phyloP scores from a whole-genome alignment of 495 filamentous ascomycete genomes.

The Parathielavia hyrcaniae region DNA sequence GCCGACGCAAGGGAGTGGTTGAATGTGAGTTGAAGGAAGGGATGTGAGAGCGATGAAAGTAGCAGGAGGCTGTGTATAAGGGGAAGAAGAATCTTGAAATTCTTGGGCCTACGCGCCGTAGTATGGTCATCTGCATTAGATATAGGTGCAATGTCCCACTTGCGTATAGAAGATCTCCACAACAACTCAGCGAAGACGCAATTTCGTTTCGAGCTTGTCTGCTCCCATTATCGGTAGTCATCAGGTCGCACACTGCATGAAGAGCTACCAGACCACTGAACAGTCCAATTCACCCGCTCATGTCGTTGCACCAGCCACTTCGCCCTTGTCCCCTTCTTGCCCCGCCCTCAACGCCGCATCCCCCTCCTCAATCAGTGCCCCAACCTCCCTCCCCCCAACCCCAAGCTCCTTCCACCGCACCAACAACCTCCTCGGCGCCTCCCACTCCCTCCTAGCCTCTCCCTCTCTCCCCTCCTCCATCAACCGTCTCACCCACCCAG shows the following conservation, averaged over 20 bases:
- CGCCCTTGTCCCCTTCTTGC: neutral
- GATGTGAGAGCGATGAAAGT: neutral
- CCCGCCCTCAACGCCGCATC: slow-evolving; percentile 41
- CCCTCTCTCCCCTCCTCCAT: slow-evolving; percentile 53
- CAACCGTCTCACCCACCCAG: slow-evolving; percentile 56
- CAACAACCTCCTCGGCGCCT: slow-evolving; percentile 49
- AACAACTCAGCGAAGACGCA: too few relatives aligned
- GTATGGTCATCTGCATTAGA: too few relatives aligned
- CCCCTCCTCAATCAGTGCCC: slow-evolving; percentile 47
- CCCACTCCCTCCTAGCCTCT: slow-evolving; percentile 54
- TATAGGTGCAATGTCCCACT: too few relatives aligned
- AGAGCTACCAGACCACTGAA: neutral
- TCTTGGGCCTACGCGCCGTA: too few relatives aligned
- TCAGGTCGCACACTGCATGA: neutral
- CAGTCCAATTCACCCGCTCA: neutral
- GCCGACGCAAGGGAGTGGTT: slow-evolving; percentile 18
- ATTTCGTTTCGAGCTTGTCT: neutral
- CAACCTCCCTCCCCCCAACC: slow-evolving; percentile 45
- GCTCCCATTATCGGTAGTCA: neutral
- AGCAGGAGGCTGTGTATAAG: too few relatives aligned
- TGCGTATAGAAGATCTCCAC: too few relatives aligned
- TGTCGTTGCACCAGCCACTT: neutral
- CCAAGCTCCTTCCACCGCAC: slow-evolving; percentile 48
- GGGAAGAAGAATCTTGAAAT: too few relatives aligned
- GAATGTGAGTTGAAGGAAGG: neutral